Percentiles rank a stretch among this genome's conserved stretches.
Evolutionary conservation across 495 filamentous ascomycete genomes (phyloP).

Genomic region (Aspergillus kassunensis): DNA sequence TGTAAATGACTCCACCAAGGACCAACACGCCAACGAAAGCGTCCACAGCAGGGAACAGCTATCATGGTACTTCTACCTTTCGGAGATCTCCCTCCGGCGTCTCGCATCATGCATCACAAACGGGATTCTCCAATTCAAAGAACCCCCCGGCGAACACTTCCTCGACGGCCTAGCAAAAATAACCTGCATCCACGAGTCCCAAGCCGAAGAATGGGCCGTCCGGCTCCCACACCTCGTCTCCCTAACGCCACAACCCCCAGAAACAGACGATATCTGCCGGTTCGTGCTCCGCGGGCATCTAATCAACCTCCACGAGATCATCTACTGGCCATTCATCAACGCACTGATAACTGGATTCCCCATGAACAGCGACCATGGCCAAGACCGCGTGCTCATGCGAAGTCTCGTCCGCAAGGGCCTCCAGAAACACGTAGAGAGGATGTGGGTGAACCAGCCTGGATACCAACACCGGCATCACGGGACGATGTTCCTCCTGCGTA

Average conservation of each 20-base stretch:
- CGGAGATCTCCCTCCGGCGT: not conserved
- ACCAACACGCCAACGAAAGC: too few species aligned
- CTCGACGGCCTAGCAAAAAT: not conserved
- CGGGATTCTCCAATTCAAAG: too few species aligned
- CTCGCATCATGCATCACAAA: not conserved
- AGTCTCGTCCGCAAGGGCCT: not conserved
- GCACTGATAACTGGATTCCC: too few species aligned
- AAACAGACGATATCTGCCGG: not conserved
- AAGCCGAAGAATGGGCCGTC: not conserved
- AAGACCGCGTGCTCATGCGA: not conserved
- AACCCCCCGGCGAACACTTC: not conserved
- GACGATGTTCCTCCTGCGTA: not conserved
- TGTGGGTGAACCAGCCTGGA: not conserved
- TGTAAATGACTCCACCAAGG: not conserved
- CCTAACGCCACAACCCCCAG: not conserved
- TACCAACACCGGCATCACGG: not conserved
- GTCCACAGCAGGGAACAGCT: not conserved
- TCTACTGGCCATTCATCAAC: not conserved
- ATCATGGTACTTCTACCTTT: not conserved
- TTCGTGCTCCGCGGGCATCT: not conserved
- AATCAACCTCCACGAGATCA: not conserved
- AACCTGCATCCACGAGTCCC: not conserved
- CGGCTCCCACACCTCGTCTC: not conserved
- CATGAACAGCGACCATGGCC: not conserved
- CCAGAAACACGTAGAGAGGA: not conserved